Evolutionary conservation across 2,329 filamentous ascomycete genomes (phyloP).

Genomic region (Trichoderma simmonsii): DNA sequence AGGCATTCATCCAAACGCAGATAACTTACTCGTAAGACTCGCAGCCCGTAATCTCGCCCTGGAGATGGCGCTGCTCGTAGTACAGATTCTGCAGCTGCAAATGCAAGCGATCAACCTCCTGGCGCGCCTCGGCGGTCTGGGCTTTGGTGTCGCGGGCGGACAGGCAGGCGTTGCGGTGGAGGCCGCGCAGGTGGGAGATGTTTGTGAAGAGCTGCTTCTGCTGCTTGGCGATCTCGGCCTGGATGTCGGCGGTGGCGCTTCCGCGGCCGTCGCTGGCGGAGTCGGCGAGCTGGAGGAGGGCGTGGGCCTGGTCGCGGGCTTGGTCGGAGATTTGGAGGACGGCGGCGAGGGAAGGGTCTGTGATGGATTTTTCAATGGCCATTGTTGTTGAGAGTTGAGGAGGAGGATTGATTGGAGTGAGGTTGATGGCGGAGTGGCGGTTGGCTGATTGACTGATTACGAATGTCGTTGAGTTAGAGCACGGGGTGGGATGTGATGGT

Average conservation of each 20-base stretch:
- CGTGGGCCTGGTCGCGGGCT: constrained; percentile 68
- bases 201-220: constrained; percentile 79
- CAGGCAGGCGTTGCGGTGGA: constrained; percentile 79
- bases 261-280: constrained; percentile 41
- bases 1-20: too few species aligned
- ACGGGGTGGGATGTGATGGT: neutral
- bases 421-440: neutral
- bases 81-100: constrained; percentile 93
- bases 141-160: constrained; percentile 82
- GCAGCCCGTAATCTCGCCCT: constrained; percentile 85
- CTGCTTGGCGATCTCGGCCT: constrained; percentile 64
- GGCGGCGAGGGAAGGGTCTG: constrained; percentile 54
- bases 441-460: neutral
- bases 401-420: too few species aligned
- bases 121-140: constrained; percentile 78
- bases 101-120: constrained; percentile 88
- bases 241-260: constrained; percentile 43
- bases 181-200: constrained; percentile 73
- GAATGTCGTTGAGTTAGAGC: neutral
- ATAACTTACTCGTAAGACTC: constrained; percentile 78
- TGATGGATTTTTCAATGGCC: constrained; percentile 40
- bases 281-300: constrained; percentile 55
- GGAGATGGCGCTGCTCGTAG: constrained; percentile 89
- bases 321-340: constrained; percentile 71
- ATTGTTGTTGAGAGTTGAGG: constrained; percentile 27